Evolutionary conservation across 108 stramenopile genomes (phyloP).

Genomic region (Pelagomonas calceolata): DNA sequence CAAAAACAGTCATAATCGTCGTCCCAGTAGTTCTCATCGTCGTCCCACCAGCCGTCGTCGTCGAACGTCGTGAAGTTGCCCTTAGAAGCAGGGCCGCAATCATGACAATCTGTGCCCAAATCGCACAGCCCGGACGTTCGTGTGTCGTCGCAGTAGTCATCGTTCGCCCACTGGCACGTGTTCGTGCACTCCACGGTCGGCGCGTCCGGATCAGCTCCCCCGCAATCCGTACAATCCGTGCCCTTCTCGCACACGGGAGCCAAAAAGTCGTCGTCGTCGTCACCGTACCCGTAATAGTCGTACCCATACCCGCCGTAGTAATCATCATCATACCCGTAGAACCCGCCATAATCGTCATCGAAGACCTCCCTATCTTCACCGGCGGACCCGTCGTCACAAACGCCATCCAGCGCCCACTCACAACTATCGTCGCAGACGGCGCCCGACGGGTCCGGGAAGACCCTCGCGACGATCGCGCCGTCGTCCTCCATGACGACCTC

Average conservation of each 20-base stretch:
- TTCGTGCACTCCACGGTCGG: slow-evolving; percentile 18
- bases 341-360: neutral
- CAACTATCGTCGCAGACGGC: neutral
- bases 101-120: slow-evolving; percentile 32
- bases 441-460: slow-evolving; percentile 11
- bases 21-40: slow-evolving; percentile 17
- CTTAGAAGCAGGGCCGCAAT: slow-evolving; percentile 28
- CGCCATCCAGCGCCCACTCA: slow-evolving; percentile 9
- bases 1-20: slow-evolving; percentile 15
- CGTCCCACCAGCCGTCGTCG: slow-evolving; percentile 3
- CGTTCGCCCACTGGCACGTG: slow-evolving; percentile 24
- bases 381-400: slow-evolving; percentile 32
- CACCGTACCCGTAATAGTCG: slow-evolving; percentile 13
- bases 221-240: slow-evolving; percentile 33
- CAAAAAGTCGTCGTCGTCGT: neutral
- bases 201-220: slow-evolving; percentile 4
- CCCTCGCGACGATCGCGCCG: slow-evolving; percentile 7
- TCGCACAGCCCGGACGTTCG: slow-evolving; percentile 14
- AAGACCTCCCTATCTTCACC: neutral
- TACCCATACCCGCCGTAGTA: slow-evolving; percentile 2
- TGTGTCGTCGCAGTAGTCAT: slow-evolving; percentile 29
- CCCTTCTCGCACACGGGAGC: slow-evolving; percentile 15
- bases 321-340: slow-evolving; percentile 26
- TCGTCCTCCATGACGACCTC: slow-evolving; percentile 12
- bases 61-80: slow-evolving; percentile 20